Evolutionary conservation across 2,329 filamentous ascomycete species (phyloP).

Genomic region (Ceratocystis albifundus): DNA sequence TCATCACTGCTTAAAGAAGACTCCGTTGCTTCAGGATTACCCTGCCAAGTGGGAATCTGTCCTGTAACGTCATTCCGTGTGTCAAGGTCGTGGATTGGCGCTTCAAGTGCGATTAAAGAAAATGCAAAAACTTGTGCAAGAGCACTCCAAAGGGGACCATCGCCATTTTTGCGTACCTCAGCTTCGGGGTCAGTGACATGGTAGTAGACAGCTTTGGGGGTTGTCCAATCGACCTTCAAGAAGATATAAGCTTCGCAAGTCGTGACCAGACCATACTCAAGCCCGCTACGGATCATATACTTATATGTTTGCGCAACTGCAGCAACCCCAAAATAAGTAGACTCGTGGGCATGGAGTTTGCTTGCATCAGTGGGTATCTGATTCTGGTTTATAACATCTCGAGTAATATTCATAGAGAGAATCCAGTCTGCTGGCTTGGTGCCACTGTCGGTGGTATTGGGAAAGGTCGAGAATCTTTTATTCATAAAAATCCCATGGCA

Average conservation of each 20-base stretch:
- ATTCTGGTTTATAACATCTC: conserved; percentile 29
- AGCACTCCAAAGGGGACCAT: background rate
- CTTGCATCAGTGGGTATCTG: conserved; percentile 27
- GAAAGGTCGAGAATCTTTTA: no score
- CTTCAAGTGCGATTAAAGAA: no score
- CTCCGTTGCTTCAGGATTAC: no score
- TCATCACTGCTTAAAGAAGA: no score
- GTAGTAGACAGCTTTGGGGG: conserved; percentile 13
- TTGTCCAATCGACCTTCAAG: conserved; percentile 30
- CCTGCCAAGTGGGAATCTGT: no score
- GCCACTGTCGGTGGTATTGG: no score
- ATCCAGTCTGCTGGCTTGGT: no score
- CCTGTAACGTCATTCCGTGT: no score
- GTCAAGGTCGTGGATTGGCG: no score
- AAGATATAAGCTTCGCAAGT: conserved; percentile 37
- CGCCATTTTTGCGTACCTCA: background rate
- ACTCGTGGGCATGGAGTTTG: conserved; percentile 24
- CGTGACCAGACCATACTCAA: conserved; percentile 35
- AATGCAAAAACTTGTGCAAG: background rate
- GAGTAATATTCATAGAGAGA: conserved; percentile 25
- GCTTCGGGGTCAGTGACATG: background rate
- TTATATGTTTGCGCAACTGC: conserved; percentile 33
- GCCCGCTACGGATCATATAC: conserved; percentile 39
- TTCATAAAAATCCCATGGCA: no score
- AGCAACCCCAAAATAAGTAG: conserved; percentile 31